Evolutionary conservation across 306 rosid species (phyloP).

Genomic region (Lotus japonicus): DNA sequence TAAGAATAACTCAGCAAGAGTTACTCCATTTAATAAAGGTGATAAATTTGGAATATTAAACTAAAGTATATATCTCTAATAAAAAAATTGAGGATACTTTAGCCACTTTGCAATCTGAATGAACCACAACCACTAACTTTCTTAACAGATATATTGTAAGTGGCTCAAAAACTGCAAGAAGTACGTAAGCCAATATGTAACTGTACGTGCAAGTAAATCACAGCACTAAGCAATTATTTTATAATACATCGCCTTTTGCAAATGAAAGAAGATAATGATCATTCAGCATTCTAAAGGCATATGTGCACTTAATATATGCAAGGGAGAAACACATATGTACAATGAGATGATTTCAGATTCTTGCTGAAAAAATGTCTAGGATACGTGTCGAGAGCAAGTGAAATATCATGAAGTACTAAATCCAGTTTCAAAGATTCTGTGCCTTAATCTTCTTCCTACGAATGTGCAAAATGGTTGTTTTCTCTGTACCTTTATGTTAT

Average conservation of each 20-base stretch:
- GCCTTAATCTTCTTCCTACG: slow-evolving; percentile 7
- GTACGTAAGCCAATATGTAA: slow-evolving; percentile 37
- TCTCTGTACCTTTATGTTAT: neutral
- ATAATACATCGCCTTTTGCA: slow-evolving; percentile 1
- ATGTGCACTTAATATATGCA: neutral
- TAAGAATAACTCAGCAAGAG: too few relatives aligned
- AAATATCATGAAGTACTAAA: neutral
- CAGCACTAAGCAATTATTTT: slow-evolving; percentile 18
- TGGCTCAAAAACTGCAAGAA: slow-evolving; percentile 36
- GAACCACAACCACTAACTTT: slow-evolving; percentile 19
- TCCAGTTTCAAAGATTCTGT: slow-evolving; percentile 13
- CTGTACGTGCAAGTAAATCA: slow-evolving; percentile 37
- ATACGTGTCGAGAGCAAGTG: slow-evolving; percentile 16
- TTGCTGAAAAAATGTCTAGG: neutral
- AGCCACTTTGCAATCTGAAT: slow-evolving; percentile 10
- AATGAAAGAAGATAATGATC: slow-evolving; percentile 21
- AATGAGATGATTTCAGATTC: slow-evolving; percentile 14
- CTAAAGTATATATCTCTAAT: neutral
- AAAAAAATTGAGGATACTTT: slow-evolving; percentile 17
- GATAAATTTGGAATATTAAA: too few relatives aligned
- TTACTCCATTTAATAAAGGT: too few relatives aligned
- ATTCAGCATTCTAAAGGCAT: neutral
- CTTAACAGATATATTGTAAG: slow-evolving; percentile 23
- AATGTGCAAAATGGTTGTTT: neutral
- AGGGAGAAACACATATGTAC: neutral